Percentiles rank a stretch among this genome's conserved stretches.
Evolutionary conservation across 140 eudicot genomes (phyloP).

Genomic region (Erigeron philadelphicus): DNA sequence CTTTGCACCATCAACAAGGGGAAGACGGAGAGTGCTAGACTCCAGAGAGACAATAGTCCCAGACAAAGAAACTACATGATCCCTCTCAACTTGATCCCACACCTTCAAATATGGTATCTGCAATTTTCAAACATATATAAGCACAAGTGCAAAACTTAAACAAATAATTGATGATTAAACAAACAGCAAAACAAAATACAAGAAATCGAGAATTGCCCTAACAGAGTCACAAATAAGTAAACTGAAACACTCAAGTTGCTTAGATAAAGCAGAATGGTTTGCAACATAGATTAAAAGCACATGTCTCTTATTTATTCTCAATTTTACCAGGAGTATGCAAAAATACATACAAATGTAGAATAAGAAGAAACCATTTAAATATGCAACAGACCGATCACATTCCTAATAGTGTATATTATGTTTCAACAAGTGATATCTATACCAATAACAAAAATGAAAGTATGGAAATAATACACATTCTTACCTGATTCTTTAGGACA

Average conservation of each 20-base stretch:
- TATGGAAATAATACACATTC: conserved; percentile 23
- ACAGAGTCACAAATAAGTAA: not conserved
- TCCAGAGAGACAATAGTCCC: conserved; percentile 58
- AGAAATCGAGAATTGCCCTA: not conserved
- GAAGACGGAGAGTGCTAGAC: conserved; percentile 75
- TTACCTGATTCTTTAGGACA: conserved; percentile 69
- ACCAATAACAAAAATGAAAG: not conserved
- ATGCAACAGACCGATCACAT: not conserved
- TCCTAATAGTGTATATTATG: not conserved
- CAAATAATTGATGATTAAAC: not conserved
- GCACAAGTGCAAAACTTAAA: not conserved
- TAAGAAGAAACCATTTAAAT: not conserved
- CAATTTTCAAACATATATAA: conserved; percentile 9
- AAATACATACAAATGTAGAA: conserved; percentile 10
- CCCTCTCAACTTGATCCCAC: conserved; percentile 54
- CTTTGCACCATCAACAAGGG: conserved; percentile 69
- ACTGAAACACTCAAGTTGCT: not conserved
- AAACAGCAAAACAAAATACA: conserved; percentile 10
- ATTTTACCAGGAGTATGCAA: not conserved
- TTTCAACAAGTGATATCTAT: not conserved
- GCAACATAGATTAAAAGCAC: conserved; percentile 4
- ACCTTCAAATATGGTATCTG: conserved; percentile 67
- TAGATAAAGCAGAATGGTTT: not conserved
- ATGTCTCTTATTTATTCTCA: conserved; percentile 1
- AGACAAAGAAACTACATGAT: conserved; percentile 51